A percentile compares a stretch with the other conserved stretches of the same genome.
Conservation (phyloP, 2,329 filamentous ascomycete species). For the Cladosporium halotolerans region DNA sequence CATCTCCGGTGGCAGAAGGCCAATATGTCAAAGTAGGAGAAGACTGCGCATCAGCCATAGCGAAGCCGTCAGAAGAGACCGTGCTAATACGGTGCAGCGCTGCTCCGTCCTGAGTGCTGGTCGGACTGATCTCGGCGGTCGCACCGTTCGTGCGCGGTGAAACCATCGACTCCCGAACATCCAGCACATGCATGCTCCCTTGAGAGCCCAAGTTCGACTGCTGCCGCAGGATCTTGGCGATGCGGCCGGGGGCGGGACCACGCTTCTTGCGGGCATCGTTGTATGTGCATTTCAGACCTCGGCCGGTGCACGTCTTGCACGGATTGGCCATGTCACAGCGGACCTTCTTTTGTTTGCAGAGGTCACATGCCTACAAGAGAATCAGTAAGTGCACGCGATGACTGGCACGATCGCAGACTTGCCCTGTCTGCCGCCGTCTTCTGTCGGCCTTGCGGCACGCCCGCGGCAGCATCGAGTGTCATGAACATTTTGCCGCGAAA, state of each 20-base stretch:
- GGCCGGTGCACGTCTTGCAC: constrained; percentile 34
- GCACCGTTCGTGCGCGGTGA: neutral
- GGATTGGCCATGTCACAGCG: constrained; percentile 37
- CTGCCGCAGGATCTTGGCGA: constrained; percentile 34
- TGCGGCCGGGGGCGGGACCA: constrained; percentile 32
- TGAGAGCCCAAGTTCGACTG: constrained; percentile 15
- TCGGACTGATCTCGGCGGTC: neutral
- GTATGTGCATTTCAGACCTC: constrained; percentile 37
- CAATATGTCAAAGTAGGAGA: neutral
- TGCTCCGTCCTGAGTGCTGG: neutral
- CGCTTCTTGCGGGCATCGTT: constrained; percentile 38
- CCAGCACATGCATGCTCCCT: neutral
- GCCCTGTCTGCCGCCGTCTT: constrained; percentile 24
- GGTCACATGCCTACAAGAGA: constrained; percentile 29
- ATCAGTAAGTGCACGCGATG: no score
- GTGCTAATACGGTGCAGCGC: constrained; percentile 4
- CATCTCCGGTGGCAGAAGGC: neutral
- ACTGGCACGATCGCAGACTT: no score
- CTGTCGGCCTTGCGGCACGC: constrained; percentile 12
- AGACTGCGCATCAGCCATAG: neutral
- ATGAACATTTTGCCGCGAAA: constrained; percentile 16
- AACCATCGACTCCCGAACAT: constrained; percentile 9
- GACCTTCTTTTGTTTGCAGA: constrained; percentile 35
- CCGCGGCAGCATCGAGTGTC: constrained; percentile 19
- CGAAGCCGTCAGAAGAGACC: neutral